These are phyloP conservation scores for Vigna reflexopilosa DNA, from an alignment of 306 rosid genomes.

Conservation along the genomic window DNA sequence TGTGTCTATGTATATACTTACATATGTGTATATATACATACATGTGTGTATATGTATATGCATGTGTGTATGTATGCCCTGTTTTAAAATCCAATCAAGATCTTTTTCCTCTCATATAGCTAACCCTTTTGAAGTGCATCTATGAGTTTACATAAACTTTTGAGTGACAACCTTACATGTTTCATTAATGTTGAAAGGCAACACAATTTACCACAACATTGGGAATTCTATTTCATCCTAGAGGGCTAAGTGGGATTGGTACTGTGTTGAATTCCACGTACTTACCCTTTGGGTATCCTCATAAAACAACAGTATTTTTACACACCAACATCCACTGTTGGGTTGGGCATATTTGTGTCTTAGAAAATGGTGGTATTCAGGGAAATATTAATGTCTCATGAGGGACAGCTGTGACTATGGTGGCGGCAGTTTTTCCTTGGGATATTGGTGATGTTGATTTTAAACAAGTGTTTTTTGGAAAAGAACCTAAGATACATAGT, in stretches of 20 bases:
- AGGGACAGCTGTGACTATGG: background rate
- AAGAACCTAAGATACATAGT: background rate
- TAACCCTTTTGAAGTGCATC: too few species aligned
- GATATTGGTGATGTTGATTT: background rate
- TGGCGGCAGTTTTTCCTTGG: background rate
- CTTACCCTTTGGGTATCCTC: background rate
- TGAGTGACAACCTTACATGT: too few species aligned
- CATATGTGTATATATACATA: too few species aligned
- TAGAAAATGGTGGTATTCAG: background rate
- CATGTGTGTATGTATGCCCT: too few species aligned
- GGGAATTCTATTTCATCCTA: conserved; percentile 24
- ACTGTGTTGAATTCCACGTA: background rate
- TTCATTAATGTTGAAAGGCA: background rate
- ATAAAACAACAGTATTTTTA: background rate
- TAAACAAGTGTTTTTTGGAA: background rate
- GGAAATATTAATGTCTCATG: background rate
- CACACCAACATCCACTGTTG: background rate
- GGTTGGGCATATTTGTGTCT: background rate
- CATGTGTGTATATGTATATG: too few species aligned
- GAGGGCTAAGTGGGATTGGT: background rate
- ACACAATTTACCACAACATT: background rate
- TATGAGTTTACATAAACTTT: too few species aligned
- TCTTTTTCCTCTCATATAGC: too few species aligned
- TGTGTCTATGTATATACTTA: too few species aligned
- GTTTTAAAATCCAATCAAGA: too few species aligned